phyloP scores from a whole-genome alignment of 2,329 filamentous ascomycete species.

The Dryadomyces sulphureus region DNA sequence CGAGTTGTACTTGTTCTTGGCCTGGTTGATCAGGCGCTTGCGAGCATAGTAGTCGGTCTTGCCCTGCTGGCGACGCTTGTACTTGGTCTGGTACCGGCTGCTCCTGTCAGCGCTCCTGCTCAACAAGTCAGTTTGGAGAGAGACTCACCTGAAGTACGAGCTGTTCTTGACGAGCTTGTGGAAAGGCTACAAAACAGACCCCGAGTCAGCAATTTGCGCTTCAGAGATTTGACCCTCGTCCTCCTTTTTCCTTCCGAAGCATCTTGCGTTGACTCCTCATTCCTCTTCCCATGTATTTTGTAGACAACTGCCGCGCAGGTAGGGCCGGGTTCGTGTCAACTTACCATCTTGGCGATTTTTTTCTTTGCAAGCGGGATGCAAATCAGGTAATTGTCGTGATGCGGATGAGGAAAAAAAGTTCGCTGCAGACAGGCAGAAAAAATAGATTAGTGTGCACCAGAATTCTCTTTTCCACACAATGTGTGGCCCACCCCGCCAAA shows the following conservation, averaged over 20 bases:
- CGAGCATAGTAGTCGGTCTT: constrained; percentile 99
- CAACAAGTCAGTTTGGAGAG: not conserved
- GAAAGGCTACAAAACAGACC: constrained; percentile 54
- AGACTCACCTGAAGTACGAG: constrained; percentile 90
- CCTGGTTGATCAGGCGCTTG: constrained; percentile 98
- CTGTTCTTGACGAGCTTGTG: constrained; percentile 95
- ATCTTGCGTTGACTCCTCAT: constrained; percentile 80
- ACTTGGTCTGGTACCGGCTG: constrained; percentile 99
- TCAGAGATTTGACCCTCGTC: constrained; percentile 48
- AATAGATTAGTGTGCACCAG: constrained; percentile 12
- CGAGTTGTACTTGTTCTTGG: constrained; percentile 99
- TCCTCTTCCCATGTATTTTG: constrained; percentile 2
- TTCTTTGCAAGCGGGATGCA: constrained; percentile 28
- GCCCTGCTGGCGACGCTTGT: constrained; percentile 87
- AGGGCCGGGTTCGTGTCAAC: constrained; percentile 25
- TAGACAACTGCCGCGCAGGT: constrained; percentile 8
- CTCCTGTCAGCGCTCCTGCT: not conserved
- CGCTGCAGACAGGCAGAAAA: constrained; percentile 8
- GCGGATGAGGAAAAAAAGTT: constrained; percentile 16
- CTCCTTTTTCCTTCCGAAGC: constrained; percentile 62
- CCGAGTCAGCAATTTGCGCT: constrained; percentile 99
- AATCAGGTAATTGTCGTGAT: constrained; percentile 19
- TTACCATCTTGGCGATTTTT: constrained; percentile 55
- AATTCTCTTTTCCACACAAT: constrained; percentile 12
- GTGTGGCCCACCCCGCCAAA: constrained; percentile 20